Conservation (phyloP, 306 rosid species). For the Fragaria vesca region DNA sequence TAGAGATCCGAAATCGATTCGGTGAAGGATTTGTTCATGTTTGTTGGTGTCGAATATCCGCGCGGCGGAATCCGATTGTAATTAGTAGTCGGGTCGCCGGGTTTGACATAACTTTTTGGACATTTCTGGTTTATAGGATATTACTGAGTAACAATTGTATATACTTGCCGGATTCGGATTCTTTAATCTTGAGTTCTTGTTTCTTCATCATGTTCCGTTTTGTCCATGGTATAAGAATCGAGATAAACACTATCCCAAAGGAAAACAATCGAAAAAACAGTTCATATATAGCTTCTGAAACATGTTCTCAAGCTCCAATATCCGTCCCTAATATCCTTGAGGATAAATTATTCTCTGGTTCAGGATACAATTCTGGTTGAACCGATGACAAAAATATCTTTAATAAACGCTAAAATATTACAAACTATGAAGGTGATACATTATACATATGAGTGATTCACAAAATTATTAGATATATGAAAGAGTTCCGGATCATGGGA, state of each 20-base stretch:
- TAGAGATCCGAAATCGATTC: constrained; percentile 20
- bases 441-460: too few relatives aligned
- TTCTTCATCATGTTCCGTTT: background rate
- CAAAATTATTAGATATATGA: too few relatives aligned
- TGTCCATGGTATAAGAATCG: background rate
- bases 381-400: too few relatives aligned
- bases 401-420: too few relatives aligned
- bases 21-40: constrained; percentile 6
- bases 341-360: too few relatives aligned
- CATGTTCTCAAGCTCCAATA: background rate
- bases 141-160: constrained; percentile 7
- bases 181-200: background rate
- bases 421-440: too few relatives aligned
- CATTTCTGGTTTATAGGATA: background rate
- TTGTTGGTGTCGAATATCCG: constrained; percentile 8
- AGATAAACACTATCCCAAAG: background rate
- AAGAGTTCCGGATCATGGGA: too few relatives aligned
- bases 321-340: too few relatives aligned
- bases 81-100: constrained; percentile 12
- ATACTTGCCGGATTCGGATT: background rate
- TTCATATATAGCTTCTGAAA: background rate
- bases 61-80: constrained; percentile 5
- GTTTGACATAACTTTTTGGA: background rate
- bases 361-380: too few relatives aligned
- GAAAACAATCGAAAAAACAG: too few relatives aligned